Evolutionary conservation across 2,329 filamentous ascomycete species (phyloP), one percentile per base, ranked within the genome.

Genomic region (Neopestalotiopsis clavispora): DNA sequence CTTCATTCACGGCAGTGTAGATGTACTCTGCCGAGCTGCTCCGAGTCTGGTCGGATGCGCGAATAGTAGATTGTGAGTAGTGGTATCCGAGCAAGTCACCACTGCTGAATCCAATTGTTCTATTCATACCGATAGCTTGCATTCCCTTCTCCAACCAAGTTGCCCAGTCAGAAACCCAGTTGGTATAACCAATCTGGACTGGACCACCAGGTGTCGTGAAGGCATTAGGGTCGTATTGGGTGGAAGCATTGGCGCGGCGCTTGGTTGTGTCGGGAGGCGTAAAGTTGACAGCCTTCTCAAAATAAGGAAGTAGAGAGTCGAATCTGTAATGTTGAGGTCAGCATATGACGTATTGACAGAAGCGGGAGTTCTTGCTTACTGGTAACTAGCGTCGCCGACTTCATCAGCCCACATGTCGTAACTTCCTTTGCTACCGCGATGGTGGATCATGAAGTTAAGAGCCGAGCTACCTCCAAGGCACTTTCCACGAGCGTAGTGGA

Each of bases 41-140:
- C 42, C 69, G 69, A 4, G 70, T 77, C 62, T 77, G 70, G 42
- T 70, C 73, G 17, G 67, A 65, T 23, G 74, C 74, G 12, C 75
- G 71, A 63, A 81, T 78, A 20, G 79, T 80, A 5, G 71, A 71
- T 12, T 75, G 69, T 13, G 70, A 70, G 68, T 79, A 83, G 63
- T 80, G 78, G 4, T 73, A 74, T 10, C 84, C 84, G 40, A 80
- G 69, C 2, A 87, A 74, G 4, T 72, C 72, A n/a, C 85, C 84
- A 45, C 76, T 78, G 69, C 81, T 80, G 70, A 84, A 84, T 20
- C 80, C 83, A 3, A 74, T 32, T 1, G 75, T 75, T 1, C 71
- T 63, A 12, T 75, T 70, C 40, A 86, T 74, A 0, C 84, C 84
- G n/a, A 85, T 78, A 0, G 78, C 77, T 32, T 81, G 70, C 67